Evolutionary conservation across 192 early-diverging fungal species (phyloP), one percentile per base, ranked within the genome.

Genomic region (Backusella parvicylindrica): DNA sequence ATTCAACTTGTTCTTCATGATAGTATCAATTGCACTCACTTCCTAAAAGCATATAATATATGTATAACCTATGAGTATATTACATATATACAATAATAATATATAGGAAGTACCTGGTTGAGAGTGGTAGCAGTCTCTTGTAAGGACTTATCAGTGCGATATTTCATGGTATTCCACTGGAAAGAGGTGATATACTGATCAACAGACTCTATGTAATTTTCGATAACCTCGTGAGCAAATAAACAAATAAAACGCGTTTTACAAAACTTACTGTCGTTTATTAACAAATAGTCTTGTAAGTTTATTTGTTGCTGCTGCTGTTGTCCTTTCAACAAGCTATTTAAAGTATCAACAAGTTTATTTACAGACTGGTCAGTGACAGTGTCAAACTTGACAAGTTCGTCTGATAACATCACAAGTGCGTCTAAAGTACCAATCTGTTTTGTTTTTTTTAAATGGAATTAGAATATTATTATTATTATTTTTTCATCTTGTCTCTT

Each of bases 131-230:
- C 83, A 28, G 97, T 88, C 78, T 99, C 98, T 64, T 88, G 84
- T 76, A 99, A 83, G 7, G 94, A 88, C 82, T 96, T 95, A 83
- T 99, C 98, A 1, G 91, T 91, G 53, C 98, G 86, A 82, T 97
- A 99, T 84, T 98, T 98, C 90, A 97, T 92, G 18, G 91, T 94
- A 81, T 99, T 95, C 98, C 98, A 99, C 72, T 92, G 86, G 78
- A 99, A 99, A 28, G 87, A 84, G 71, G 89, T 88, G 16, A 99
- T 82, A 73, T 94, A 99, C 56, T 93, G 85, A 81, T 96, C 97
- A 38, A 98, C 88, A 66, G 89, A 81, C 86, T 96, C 95, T 96
- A 76, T 69, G 7, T 32, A n/a, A n/a, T 49, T 37, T 70, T 12
- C 40, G 70, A 49, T 67, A 76, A 37, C 21, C 38, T 16, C 43